Evolutionary conservation across 2,329 filamentous ascomycete species (phyloP).

Genomic region (Metarhizium humberi): DNA sequence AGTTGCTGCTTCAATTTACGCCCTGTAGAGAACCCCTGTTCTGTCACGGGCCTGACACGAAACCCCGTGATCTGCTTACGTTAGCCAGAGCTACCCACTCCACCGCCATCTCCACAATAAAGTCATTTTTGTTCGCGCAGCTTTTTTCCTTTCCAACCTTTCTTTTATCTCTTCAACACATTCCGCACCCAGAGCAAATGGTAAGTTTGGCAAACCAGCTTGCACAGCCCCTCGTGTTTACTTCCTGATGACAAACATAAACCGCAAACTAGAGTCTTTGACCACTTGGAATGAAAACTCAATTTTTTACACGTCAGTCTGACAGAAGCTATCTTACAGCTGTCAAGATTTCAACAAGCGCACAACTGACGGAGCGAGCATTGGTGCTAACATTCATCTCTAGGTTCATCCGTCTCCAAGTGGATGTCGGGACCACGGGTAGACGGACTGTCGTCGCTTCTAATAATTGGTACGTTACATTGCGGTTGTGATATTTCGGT

Average conservation of each 20-base stretch:
- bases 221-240: conserved; percentile 3
- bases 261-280: conserved; percentile 99
- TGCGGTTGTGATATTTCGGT: conserved; percentile 7
- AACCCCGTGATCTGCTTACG: conserved; percentile 20
- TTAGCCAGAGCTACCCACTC: conserved; percentile 3
- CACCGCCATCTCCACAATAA: conserved; percentile 13
- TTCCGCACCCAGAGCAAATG: conserved; percentile 4
- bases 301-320: conserved; percentile 87
- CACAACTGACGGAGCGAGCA: background rate
- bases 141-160: conserved; percentile 14
- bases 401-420: conserved; percentile 6
- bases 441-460: background rate
- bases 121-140: conserved; percentile 15
- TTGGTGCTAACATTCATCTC: conserved; percentile 15
- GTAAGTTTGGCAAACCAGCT: conserved; percentile 9
- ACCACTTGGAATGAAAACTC: conserved; percentile 75
- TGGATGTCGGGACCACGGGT: conserved; percentile 3
- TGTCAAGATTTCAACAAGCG: conserved; percentile 1
- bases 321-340: conserved; percentile 37
- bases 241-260: conserved; percentile 70
- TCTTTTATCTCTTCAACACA: conserved; percentile 3
- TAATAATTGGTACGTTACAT: conserved; percentile 20
- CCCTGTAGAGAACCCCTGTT: background rate
- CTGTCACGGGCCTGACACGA: conserved; percentile 19
- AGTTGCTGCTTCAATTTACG: background rate